A percentile compares a stretch with the other conserved stretches of the same genome.
These are phyloP conservation scores for Pelargonium nanum DNA, from an alignment of 345 rosid species.

Conservation along the genomic window DNA sequence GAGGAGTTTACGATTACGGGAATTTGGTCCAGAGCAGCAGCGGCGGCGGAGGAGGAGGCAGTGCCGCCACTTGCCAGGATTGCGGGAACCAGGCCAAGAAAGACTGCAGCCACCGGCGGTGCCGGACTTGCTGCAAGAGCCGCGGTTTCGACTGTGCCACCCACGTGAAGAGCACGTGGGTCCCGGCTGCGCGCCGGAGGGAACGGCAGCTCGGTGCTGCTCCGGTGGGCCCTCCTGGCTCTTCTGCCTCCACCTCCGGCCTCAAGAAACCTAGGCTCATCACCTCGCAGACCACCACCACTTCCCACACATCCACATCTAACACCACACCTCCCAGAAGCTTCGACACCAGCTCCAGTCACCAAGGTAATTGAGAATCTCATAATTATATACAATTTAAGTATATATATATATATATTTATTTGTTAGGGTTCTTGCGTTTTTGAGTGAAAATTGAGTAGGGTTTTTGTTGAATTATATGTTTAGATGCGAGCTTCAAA, in stretches of 20 bases:
- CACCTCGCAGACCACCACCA: conserved; percentile 52
- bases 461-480: conserved; percentile 15
- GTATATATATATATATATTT: neutral
- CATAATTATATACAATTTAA: neutral
- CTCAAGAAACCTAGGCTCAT: conserved; percentile 70
- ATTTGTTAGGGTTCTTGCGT: conserved; percentile 6
- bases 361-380: conserved; percentile 43
- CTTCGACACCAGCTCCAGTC: conserved; percentile 81
- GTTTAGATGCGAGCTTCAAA: conserved; percentile 45
- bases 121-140: conserved; percentile 91
- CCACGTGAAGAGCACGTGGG: conserved; percentile 99
- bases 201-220: conserved; percentile 55
- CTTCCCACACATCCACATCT: conserved; percentile 85
- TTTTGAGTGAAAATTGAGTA: conserved; percentile 9
- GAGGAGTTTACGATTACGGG: conserved; percentile 22
- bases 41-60: conserved; percentile 22
- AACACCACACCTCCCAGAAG: conserved; percentile 85
- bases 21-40: conserved; percentile 19
- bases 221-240: conserved; percentile 36
- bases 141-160: conserved; percentile 86
- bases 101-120: conserved; percentile 72
- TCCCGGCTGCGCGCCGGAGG: conserved; percentile 76
- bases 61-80: conserved; percentile 67
- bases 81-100: conserved; percentile 99
- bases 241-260: conserved; percentile 74